Conservation (phyloP, 768 basidiomycete species). For the Hypholoma fasciculare region DNA sequence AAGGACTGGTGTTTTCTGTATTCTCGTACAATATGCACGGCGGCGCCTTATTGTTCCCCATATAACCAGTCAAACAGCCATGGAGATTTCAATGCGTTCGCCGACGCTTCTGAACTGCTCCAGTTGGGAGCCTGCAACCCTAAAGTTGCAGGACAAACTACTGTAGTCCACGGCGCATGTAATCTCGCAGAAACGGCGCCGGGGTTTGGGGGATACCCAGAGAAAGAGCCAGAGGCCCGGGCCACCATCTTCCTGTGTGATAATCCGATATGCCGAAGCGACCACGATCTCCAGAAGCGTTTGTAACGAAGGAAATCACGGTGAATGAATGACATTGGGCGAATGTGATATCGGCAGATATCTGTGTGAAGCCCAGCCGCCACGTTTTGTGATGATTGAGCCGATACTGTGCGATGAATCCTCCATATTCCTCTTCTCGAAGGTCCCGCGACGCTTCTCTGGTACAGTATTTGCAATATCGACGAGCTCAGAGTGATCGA, state of each 20-base stretch:
- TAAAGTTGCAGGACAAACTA: conserved; percentile 19
- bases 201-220: conserved; percentile 40
- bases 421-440: conserved; percentile 33
- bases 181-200: conserved; percentile 51
- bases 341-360: conserved; percentile 15
- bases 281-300: neutral
- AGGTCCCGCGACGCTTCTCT: conserved; percentile 56
- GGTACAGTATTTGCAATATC: conserved; percentile 25
- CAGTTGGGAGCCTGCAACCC: conserved; percentile 21
- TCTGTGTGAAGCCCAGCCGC: conserved; percentile 23
- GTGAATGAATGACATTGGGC: conserved; percentile 27
- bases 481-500: conserved; percentile 20
- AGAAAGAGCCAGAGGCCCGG: conserved; percentile 45
- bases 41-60: conserved; percentile 6
- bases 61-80: conserved; percentile 42
- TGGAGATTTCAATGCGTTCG: conserved; percentile 51
- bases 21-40: conserved; percentile 17
- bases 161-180: conserved; percentile 53
- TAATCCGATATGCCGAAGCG: conserved; percentile 5
- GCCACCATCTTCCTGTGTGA: conserved; percentile 39
- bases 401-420: conserved; percentile 36
- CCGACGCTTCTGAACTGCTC: conserved; percentile 51
- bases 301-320: conserved; percentile 12
- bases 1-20: conserved; percentile 20
- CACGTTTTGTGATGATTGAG: conserved; percentile 5